Evolutionary conservation across 805 yeast genomes (phyloP), one percentile per base, ranked within the genome.

Genomic region (Candida ponderosae): DNA sequence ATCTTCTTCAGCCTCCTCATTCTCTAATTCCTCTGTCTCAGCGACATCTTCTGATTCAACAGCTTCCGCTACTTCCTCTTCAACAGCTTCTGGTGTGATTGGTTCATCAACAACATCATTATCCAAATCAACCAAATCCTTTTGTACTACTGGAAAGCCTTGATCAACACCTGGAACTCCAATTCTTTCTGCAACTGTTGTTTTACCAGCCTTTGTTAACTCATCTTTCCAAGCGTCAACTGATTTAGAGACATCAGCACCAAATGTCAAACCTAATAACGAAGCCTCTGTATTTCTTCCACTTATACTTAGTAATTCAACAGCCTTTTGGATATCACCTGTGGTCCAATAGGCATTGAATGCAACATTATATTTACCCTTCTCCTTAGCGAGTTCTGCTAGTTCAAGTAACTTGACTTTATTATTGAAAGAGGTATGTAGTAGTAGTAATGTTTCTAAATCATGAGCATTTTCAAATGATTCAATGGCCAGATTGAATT

Each of bases 321-420:
- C 68, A 46, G 89, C 82, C 31, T 70, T 66, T 15, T 65, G 62
- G 29, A 76, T 66, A 54, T 87, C 83, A 29, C 95, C 90, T 24
- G 81, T 74, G 38, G 79, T 66, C 97, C 97, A 93, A 58, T 79
- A 78, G 11, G 96, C 82, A 55, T 85, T 87, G 68, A 88, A 93
- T 19, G 97, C 95, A 40, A 89, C 67, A 59, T 93, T 93, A 61
- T 78, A 85, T 56, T 81, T 81, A 34, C 97, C 97, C 32, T 66
- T 70, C n/a, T 57, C 63, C 48, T 72, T 77, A 34, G 96, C 89
- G 33, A 64, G 61, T 38, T 68, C 66, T 6, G 93, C 95, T 29
- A 90, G 69, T 38, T 66, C 63, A 17, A 63, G 57, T 44, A 93
- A 72, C 29, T 76, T 81, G 9, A 60, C 62, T 48, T 66, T 67